Conservation (phyloP, 768 basidiomycete species). For the Collybia mongolica region DNA sequence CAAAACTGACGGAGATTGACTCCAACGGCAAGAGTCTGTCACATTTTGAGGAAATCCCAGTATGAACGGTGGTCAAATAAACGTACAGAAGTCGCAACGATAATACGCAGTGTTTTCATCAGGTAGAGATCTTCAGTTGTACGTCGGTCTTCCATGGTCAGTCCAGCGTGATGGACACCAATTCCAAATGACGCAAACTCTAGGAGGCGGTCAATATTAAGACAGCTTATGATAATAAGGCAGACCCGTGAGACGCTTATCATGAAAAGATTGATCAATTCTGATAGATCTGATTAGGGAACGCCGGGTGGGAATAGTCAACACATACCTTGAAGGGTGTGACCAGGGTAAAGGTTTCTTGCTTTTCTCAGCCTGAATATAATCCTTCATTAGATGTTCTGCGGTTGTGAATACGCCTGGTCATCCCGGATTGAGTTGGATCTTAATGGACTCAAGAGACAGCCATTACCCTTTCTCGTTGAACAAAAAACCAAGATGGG, state of each 20-base stretch:
- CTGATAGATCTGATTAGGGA: slow-evolving; percentile 32
- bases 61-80: neutral
- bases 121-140: slow-evolving; percentile 73
- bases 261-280: slow-evolving; percentile 54
- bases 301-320: neutral
- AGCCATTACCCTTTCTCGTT: slow-evolving; percentile 72
- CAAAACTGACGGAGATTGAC: slow-evolving; percentile 82
- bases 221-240: neutral
- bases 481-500: slow-evolving; percentile 88
- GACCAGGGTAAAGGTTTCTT: slow-evolving; percentile 67
- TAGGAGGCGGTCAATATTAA: slow-evolving; percentile 17
- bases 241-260: slow-evolving; percentile 65
- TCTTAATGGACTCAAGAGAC: neutral
- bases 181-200: slow-evolving; percentile 74
- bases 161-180: slow-evolving; percentile 91
- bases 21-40: slow-evolving; percentile 90
- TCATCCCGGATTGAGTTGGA: too few species aligned
- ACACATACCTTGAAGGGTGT: slow-evolving; percentile 48
- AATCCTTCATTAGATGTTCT: slow-evolving; percentile 74
- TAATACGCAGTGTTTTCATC: slow-evolving; percentile 57
- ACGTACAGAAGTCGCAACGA: slow-evolving; percentile 84
- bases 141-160: slow-evolving; percentile 70
- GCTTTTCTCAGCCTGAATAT: slow-evolving; percentile 49
- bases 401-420: slow-evolving; percentile 67
- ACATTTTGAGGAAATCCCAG: slow-evolving; percentile 1